A percentile compares a stretch with the other conserved stretches of the same genome.
These are phyloP conservation scores for Quercus glauca DNA, from an alignment of 306 rosid species.

Conservation along the genomic window DNA sequence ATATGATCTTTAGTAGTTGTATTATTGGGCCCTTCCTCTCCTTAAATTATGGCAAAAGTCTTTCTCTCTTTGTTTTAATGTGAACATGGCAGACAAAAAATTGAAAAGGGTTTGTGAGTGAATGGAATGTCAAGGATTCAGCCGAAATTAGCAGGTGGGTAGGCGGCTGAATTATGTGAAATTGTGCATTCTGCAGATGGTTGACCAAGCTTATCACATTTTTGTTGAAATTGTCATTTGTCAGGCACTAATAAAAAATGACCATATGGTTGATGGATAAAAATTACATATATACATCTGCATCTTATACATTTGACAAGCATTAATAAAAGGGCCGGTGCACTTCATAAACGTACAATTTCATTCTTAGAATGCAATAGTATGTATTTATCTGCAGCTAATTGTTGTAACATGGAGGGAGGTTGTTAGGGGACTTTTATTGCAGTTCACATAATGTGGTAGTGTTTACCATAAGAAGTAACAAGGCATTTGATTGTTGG, in stretches of 20 bases:
- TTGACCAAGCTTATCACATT: background rate
- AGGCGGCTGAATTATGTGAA: background rate
- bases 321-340: background rate
- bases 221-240: background rate
- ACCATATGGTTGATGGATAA: background rate
- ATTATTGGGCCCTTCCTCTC: conserved; percentile 30
- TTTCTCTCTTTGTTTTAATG: conserved; percentile 26
- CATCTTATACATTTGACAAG: background rate
- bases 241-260: background rate
- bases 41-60: conserved; percentile 30
- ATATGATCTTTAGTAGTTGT: conserved; percentile 11
- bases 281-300: background rate
- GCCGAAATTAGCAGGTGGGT: background rate
- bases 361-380: too few relatives aligned
- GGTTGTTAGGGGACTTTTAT: too few relatives aligned
- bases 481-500: too few relatives aligned
- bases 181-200: conserved; percentile 24
- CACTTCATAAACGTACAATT: too few relatives aligned
- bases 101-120: conserved; percentile 2
- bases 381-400: too few relatives aligned
- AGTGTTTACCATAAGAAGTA: too few relatives aligned
- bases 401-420: too few relatives aligned
- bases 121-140: background rate
- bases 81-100: conserved; percentile 39
- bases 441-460: too few relatives aligned